Conservation (phyloP, 1,284 basidiomycete genomes). For the Fomitopsis palustris region DNA sequence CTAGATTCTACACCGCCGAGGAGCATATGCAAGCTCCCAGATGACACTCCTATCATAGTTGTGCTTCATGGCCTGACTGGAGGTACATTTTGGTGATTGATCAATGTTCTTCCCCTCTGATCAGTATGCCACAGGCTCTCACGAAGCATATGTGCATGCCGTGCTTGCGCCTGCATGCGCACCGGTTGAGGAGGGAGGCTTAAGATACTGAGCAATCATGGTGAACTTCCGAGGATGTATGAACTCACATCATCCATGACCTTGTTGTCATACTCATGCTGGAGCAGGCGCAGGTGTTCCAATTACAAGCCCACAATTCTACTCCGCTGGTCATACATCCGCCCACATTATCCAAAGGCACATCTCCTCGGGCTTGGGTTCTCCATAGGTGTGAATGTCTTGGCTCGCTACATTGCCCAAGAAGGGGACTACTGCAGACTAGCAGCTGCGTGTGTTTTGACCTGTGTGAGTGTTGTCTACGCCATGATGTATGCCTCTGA, state of each 20-base stretch:
- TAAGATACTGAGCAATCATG: slow-evolving; percentile 86
- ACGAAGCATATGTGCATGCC: slow-evolving; percentile 87
- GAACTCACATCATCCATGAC: slow-evolving; percentile 3
- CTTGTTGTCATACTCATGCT: slow-evolving; percentile 1
- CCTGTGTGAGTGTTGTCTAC: slow-evolving; percentile 56
- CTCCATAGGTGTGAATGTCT: slow-evolving; percentile 89
- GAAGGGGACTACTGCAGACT: slow-evolving; percentile 76
- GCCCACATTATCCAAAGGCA: slow-evolving; percentile 72
- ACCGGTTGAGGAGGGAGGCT: slow-evolving; percentile 68
- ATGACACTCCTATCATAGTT: slow-evolving; percentile 78
- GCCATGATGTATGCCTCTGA: background rate
- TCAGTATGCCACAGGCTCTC: slow-evolving; percentile 52
- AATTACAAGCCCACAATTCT: slow-evolving; percentile 79
- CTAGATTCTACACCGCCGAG: slow-evolving; percentile 67
- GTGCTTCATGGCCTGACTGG: slow-evolving; percentile 88
- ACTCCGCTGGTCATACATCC: slow-evolving; percentile 83
- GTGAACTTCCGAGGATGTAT: slow-evolving; percentile 92
- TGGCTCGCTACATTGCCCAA: slow-evolving; percentile 88
- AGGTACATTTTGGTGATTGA: slow-evolving; percentile 38
- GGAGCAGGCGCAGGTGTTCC: slow-evolving; percentile 76
- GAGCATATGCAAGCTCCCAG: slow-evolving; percentile 47
- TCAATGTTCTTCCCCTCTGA: background rate
- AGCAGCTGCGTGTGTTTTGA: slow-evolving; percentile 75
- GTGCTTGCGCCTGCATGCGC: slow-evolving; percentile 70
- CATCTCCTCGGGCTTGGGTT: slow-evolving; percentile 88